Evolutionary conservation across 192 early-diverging fungal species (phyloP), one percentile per base, ranked within the genome.

Genomic region (Coemansia brasiliensis): DNA sequence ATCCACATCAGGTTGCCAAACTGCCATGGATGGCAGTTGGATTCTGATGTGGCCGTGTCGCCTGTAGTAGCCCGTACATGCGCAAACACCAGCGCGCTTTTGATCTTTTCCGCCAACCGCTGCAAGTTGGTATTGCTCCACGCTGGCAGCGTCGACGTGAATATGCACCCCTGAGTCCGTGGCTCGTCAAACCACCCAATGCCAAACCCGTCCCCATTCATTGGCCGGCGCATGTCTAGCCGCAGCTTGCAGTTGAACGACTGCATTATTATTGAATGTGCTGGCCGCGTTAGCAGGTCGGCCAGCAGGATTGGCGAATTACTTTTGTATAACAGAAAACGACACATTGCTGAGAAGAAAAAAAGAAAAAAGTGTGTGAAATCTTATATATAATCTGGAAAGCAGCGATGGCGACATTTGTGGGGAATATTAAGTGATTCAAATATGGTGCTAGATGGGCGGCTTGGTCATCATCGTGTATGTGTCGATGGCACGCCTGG

Each of bases 201-300:
- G 27, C 90, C 90, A 70, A 91, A 90, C 20, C 90, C 90, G 65
- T 91, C 90, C 48, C 88, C 89, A 74, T 91, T 91, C 61, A 88
- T 81, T 2, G 85, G 82, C 64, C 83, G 67, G 52, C 81, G 42
- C 26, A 60, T 62, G 68, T 91, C 87, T 4, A 91, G 59, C 38
- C 85, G 83, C 39, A 91, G 69, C 65, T 82, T 83, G 53, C 83
- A 87, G 69, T 87, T 88, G 65, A 88, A 86, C 50, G 88, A 88
- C 69, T 91, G 89, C 72, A 88, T 89, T 42, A 91, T 89, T 37
- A 91, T 91, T 20, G 89, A 91, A 52, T 91, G 87, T 2, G 83
- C 83, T 0, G 89, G 89, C 50, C 86, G 84, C 0, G 88, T 88
- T 20, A 91, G 70, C 44, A 91, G 72, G 65, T 91, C 82, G 16